These are phyloP conservation scores for Pharus latifolius DNA, from an alignment of 176 grass and related monocot genomes.

Conservation along the genomic window DNA sequence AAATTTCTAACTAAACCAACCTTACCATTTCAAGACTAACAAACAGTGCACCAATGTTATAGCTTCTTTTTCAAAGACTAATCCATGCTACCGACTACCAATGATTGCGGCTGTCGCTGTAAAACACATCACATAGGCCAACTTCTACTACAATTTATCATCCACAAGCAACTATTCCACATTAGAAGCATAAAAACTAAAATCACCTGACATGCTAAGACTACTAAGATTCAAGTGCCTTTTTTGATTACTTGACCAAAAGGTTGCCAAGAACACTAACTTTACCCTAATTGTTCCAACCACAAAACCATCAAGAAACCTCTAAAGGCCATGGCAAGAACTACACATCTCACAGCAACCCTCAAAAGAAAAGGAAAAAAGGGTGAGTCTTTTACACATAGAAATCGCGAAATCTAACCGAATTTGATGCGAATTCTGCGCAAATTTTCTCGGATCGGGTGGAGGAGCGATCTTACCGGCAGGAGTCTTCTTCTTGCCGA, in stretches of 20 bases:
- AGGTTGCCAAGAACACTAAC: background rate
- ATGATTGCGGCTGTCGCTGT: too few relatives aligned
- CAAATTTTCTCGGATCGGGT: background rate
- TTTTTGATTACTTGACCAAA: background rate
- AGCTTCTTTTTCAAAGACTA: background rate
- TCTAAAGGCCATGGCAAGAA: background rate
- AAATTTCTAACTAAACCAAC: too few relatives aligned
- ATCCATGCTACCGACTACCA: background rate
- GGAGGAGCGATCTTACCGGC: conserved; percentile 30
- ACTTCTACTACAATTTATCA: too few relatives aligned
- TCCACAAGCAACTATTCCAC: background rate
- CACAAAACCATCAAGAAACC: background rate
- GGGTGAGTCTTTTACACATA: background rate
- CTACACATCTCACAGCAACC: background rate
- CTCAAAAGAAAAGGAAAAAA: background rate
- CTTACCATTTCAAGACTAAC: too few relatives aligned
- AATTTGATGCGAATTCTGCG: background rate
- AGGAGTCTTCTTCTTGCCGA: conserved; percentile 72
- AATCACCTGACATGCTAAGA: background rate
- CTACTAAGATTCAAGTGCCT: background rate
- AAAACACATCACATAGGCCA: too few relatives aligned
- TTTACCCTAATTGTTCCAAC: background rate
- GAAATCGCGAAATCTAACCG: background rate
- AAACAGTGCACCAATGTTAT: too few relatives aligned
- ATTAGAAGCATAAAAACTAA: too few relatives aligned